A percentile compares a stretch with the other conserved stretches of the same genome.
Conservation (phyloP, 2,329 filamentous ascomycete genomes). For the Lasiodiplodia theobromae region DNA sequence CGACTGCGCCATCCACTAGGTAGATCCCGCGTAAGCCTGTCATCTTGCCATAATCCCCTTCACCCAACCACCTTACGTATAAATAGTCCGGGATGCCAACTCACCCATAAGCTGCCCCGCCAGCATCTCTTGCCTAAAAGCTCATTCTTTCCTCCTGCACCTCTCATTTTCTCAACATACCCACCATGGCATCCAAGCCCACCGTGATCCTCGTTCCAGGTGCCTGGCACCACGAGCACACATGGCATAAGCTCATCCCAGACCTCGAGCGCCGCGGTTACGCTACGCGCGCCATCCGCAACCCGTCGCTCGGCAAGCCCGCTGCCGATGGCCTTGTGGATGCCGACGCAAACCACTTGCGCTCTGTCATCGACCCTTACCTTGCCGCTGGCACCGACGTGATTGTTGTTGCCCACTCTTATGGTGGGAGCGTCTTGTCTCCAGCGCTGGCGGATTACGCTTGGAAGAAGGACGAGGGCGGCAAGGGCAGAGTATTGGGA, state of each 20-base stretch:
- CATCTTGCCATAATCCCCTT: neutral
- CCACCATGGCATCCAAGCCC: constrained; percentile 24
- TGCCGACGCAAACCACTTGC: constrained; percentile 35
- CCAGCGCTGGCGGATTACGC: neutral
- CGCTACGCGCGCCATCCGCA: constrained; percentile 31
- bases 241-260: constrained; percentile 35
- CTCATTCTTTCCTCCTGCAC: neutral
- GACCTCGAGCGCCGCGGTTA: constrained; percentile 34
- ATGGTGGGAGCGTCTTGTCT: constrained; percentile 38
- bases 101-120: neutral
- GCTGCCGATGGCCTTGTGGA: constrained; percentile 30
- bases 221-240: constrained; percentile 37
- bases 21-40: neutral
- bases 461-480: neutral
- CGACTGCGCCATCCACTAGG: neutral
- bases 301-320: constrained; percentile 37
- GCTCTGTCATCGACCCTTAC: constrained; percentile 29
- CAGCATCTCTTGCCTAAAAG: neutral
- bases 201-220: constrained; percentile 35
- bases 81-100: neutral
- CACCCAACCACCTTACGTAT: neutral
- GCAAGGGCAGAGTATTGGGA: neutral
- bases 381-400: constrained; percentile 35
- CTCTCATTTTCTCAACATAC: neutral
- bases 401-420: constrained; percentile 40